Conservation (phyloP, 768 basidiomycete species). For the Lentinus brumalis region DNA sequence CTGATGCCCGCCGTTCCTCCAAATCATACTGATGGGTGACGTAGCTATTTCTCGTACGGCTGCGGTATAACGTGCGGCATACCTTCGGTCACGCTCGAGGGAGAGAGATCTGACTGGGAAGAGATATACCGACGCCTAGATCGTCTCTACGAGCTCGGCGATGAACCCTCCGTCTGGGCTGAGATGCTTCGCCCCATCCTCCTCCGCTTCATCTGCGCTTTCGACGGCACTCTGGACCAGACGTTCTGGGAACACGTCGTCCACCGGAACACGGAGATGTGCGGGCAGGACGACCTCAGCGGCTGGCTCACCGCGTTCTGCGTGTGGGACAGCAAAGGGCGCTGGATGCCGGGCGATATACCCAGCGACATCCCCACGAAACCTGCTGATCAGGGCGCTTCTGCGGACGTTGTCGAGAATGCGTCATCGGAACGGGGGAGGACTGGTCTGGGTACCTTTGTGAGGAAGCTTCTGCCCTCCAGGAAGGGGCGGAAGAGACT, state of each 20-base stretch:
- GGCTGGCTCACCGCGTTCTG: constrained; percentile 24
- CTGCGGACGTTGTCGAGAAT: background rate
- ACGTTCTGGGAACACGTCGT: constrained; percentile 18
- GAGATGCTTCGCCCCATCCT: constrained; percentile 33
- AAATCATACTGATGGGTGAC: no score
- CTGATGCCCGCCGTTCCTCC: background rate
- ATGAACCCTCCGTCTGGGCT: constrained; percentile 27
- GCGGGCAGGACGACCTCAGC: constrained; percentile 4
- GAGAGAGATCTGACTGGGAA: constrained; percentile 28
- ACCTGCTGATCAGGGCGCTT: background rate
- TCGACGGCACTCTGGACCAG: constrained; percentile 25
- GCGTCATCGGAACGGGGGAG: no score
- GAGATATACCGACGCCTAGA: constrained; percentile 20
- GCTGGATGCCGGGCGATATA: constrained; percentile 1
- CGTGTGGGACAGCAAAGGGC: constrained; percentile 12
- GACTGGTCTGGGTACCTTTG: no score
- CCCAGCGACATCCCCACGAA: background rate
- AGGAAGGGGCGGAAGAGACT: background rate
- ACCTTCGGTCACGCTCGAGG: constrained; percentile 29
- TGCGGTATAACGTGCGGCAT: constrained; percentile 25
- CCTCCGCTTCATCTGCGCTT: constrained; percentile 28
- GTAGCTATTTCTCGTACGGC: constrained; percentile 26
- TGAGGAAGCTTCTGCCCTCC: background rate
- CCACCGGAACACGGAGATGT: background rate
- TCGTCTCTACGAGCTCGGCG: constrained; percentile 26